These are phyloP conservation scores for Fagopyrum tataricum DNA, from an alignment of 148 eudicot species.

Conservation along the genomic window DNA sequence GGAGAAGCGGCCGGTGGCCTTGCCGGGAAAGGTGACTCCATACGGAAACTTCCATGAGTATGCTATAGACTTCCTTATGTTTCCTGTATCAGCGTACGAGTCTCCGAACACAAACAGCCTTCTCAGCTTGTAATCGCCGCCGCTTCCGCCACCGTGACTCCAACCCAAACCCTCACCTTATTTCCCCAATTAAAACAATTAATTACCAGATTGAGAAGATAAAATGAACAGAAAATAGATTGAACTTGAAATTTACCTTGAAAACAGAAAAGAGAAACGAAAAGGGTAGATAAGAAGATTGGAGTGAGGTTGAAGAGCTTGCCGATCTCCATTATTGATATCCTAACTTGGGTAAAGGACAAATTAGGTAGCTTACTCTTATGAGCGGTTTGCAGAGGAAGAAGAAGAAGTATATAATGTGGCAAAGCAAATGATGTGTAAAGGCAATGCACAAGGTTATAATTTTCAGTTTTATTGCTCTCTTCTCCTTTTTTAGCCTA, in stretches of 20 bases:
- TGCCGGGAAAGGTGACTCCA: slow-evolving; percentile 77
- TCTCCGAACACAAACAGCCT: slow-evolving; percentile 78
- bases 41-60: slow-evolving; percentile 57
- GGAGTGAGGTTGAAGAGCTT: background rate
- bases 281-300: background rate
- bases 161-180: background rate
- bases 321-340: background rate
- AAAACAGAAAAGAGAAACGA: background rate
- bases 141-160: background rate
- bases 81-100: slow-evolving; percentile 85
- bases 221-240: background rate
- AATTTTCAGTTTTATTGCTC: too few relatives aligned
- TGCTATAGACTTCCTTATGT: slow-evolving; percentile 22
- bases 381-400: background rate
- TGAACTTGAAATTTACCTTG: background rate
- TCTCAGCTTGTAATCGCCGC: background rate
- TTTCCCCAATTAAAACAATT: background rate
- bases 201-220: background rate
- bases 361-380: too few relatives aligned
- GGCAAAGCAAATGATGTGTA: too few relatives aligned
- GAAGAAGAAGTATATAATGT: background rate
- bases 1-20: slow-evolving; percentile 77
- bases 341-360: background rate
- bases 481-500: background rate
- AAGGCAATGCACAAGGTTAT: too few relatives aligned